Conservation (phyloP, 2,329 filamentous ascomycete genomes). For the Hymenoscyphus infarciens region DNA sequence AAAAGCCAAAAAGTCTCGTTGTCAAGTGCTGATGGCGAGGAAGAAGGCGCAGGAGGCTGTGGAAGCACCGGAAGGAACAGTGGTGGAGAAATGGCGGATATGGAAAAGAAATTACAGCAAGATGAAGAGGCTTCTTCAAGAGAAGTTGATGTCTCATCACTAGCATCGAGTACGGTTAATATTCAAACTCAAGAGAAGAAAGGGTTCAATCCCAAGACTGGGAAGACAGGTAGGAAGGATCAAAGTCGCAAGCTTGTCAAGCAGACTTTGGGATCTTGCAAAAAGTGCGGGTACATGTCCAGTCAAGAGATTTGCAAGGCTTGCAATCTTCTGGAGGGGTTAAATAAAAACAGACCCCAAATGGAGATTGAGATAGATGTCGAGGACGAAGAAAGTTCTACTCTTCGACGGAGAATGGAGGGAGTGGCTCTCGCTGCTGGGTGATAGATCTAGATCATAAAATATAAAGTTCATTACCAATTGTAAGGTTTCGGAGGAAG, state of each 20-base stretch:
- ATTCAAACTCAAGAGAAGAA: conserved; percentile 28
- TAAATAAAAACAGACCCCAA: conserved; percentile 77
- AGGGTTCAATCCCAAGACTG: conserved; percentile 33
- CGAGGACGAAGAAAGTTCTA: conserved; percentile 47
- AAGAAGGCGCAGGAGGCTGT: conserved; percentile 66
- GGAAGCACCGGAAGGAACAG: conserved; percentile 67
- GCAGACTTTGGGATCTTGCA: conserved; percentile 78
- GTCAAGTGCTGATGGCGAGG: conserved; percentile 34
- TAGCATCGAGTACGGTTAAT: conserved; percentile 19
- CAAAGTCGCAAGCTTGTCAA: conserved; percentile 43
- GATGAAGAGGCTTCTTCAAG: conserved; percentile 57
- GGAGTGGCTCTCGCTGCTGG: conserved; percentile 40
- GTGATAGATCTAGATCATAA: conserved; percentile 16
- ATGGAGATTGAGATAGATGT: conserved; percentile 47
- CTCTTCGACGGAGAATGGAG: conserved; percentile 48
- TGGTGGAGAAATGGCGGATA: conserved; percentile 75
- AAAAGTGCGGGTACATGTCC: conserved; percentile 89
- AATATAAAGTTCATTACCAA: background rate
- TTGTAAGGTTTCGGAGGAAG: background rate
- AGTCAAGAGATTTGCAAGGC: conserved; percentile 94
- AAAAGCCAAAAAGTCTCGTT: conserved; percentile 41
- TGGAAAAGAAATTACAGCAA: conserved; percentile 69
- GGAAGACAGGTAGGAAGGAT: conserved; percentile 28
- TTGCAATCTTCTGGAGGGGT: conserved; percentile 79
- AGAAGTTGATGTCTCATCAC: conserved; percentile 62